These are phyloP conservation scores for Casuarina equisetifolia DNA, from an alignment of 306 rosid species.

Conservation along the genomic window DNA sequence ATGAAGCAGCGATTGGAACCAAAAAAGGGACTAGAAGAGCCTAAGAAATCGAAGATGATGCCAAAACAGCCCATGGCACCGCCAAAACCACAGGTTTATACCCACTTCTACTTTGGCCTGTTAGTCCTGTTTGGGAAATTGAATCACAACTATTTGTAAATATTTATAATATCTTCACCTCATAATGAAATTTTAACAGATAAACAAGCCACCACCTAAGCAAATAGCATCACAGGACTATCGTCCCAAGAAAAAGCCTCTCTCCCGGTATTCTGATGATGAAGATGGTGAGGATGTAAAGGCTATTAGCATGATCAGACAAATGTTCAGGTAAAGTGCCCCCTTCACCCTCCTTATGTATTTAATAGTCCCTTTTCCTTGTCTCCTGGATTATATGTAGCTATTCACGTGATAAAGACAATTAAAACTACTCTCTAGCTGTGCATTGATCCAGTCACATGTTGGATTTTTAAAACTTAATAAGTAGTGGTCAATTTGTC, in stretches of 20 bases:
- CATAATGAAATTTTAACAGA: conserved; percentile 37
- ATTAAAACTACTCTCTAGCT: neutral
- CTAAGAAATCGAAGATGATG: conserved; percentile 46
- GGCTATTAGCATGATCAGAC: conserved; percentile 57
- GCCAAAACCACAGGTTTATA: conserved; percentile 61
- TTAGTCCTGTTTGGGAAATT: neutral
- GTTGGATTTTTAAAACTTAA: neutral
- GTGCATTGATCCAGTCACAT: neutral
- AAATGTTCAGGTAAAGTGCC: conserved; percentile 57
- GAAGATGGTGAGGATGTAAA: conserved; percentile 44
- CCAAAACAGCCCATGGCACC: conserved; percentile 54
- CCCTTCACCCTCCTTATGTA: neutral
- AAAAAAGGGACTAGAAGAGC: conserved; percentile 49
- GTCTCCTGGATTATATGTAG: neutral
- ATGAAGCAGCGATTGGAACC: conserved; percentile 48
- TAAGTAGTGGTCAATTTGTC: neutral
- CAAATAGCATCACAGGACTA: conserved; percentile 44
- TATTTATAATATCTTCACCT: conserved; percentile 19
- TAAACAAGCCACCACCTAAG: conserved; percentile 52
- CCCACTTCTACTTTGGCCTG: neutral
- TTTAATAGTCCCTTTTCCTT: neutral
- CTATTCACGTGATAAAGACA: neutral
- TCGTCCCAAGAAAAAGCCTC: conserved; percentile 62
- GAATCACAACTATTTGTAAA: neutral
- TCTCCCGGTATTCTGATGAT: conserved; percentile 42